These are phyloP conservation scores for Pterocarpus santalinus DNA, from an alignment of 306 rosid species.

Conservation along the genomic window DNA sequence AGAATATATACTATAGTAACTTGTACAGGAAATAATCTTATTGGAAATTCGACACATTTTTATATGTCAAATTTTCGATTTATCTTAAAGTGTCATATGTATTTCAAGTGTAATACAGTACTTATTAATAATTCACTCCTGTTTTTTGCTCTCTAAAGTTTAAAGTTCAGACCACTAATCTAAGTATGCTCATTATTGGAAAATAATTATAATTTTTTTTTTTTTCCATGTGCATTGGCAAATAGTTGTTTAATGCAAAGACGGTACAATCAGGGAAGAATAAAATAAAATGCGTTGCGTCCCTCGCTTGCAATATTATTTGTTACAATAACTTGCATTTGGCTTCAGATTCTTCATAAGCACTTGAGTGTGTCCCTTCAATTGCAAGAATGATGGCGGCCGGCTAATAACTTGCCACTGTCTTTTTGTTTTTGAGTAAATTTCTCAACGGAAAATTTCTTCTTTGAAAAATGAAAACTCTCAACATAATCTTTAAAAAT, in stretches of 20 bases:
- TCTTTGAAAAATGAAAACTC: no score
- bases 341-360: constrained; percentile 1
- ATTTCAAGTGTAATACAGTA: background rate
- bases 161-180: background rate
- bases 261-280: background rate
- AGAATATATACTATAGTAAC: no score
- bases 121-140: background rate
- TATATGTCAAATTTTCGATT: no score
- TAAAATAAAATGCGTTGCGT: background rate
- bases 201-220: background rate
- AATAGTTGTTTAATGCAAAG: background rate
- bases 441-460: no score
- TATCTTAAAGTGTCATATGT: no score
- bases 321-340: background rate
- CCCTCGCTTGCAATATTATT: constrained; percentile 14
- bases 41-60: no score
- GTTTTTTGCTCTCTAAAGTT: background rate
- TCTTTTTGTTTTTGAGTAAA: background rate
- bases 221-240: background rate
- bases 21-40: no score
- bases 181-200: background rate
- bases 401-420: background rate
- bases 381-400: background rate
- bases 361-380: background rate
- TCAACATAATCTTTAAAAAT: no score